Base-by-base conservation (phyloP, 192 early-diverging fungal species). In the Gamsiella multidivaricata region DNA sequence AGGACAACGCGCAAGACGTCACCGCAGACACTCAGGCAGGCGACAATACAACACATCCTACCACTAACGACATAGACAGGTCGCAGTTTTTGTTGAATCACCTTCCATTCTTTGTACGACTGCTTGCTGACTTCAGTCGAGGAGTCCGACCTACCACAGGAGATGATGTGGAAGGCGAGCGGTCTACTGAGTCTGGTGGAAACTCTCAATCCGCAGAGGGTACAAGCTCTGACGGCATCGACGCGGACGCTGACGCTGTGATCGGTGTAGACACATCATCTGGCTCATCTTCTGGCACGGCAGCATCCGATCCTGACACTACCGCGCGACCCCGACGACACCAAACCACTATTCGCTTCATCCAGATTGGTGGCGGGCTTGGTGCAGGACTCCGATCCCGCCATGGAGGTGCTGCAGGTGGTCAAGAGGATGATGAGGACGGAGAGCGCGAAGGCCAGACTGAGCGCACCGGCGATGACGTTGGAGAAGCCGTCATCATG, bases 331-430 rank as follows among this genome's bases (percentile, higher is more conserved):
- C 60, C 14, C 31, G 74, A 45, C 65, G 66, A 26, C 65, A 36
- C n/a, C 47, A 58, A 26, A 49, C 74, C 8, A 78, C 74, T 20
- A 78, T 78, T 12, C 65, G 74, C 3, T 57, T 78, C 15, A 64
- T 78, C 46, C 74, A 78, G 26, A 45, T 78, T 17, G 61, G 65
- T 26, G 65, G 60, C n/a, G 55, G 57, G 0, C n/a, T 49, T 45
- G 61, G 62, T 3, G 45, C 45, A 3, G 37, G 22, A n/a, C 61
- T 23, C 20, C 49, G 45, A 7, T 0, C 32, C 17, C 53, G 53
- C 14, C 3, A 51, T 36, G 37, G 41, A 39, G 1, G 32, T 39
- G 6, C 42, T 31, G 36, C 12, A 46, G 9, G 55, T 41, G 25
- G 18, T 17, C 23, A 23, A 32, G 33, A 8, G 45, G 50, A 12